Evolutionary conservation across 257 asterid genomes (phyloP).

Genomic region (Paulownia fortunei): DNA sequence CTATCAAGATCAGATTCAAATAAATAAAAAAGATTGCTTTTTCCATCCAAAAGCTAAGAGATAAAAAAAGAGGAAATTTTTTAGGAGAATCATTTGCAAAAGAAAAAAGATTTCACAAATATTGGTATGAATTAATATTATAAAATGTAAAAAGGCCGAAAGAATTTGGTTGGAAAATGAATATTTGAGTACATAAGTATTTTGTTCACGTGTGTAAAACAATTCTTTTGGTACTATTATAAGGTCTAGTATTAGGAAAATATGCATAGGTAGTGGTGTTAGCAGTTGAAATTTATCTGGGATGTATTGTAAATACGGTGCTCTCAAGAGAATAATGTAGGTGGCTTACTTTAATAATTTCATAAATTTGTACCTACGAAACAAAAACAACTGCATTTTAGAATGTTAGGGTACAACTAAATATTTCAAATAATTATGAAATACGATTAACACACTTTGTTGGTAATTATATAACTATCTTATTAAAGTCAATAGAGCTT

Average conservation of each 20-base stretch:
- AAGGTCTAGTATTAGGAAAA: background rate
- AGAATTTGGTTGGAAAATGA: no score
- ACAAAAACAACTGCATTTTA: slow-evolving; percentile 8
- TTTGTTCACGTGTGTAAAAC: background rate
- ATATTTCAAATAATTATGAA: background rate
- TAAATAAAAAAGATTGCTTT: background rate
- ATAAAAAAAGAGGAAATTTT: background rate
- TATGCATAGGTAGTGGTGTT: background rate
- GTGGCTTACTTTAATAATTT: slow-evolving; percentile 21
- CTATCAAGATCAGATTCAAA: background rate
- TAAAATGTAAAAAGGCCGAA: no score
- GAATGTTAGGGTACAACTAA: slow-evolving; percentile 15
- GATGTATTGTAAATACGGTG: background rate
- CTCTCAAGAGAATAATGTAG: slow-evolving; percentile 27
- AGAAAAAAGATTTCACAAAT: background rate
- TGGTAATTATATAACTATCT: background rate
- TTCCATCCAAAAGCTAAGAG: background rate
- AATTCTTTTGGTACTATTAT: background rate
- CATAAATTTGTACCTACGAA: background rate
- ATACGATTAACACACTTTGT: background rate
- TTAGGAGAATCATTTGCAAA: background rate
- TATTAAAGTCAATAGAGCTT: background rate
- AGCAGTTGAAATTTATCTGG: slow-evolving; percentile 17
- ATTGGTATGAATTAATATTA: no score
- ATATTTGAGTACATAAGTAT: no score